These are phyloP conservation scores for Ilyonectria mors-panacis DNA, from an alignment of 2,329 filamentous ascomycete species.

Conservation along the genomic window DNA sequence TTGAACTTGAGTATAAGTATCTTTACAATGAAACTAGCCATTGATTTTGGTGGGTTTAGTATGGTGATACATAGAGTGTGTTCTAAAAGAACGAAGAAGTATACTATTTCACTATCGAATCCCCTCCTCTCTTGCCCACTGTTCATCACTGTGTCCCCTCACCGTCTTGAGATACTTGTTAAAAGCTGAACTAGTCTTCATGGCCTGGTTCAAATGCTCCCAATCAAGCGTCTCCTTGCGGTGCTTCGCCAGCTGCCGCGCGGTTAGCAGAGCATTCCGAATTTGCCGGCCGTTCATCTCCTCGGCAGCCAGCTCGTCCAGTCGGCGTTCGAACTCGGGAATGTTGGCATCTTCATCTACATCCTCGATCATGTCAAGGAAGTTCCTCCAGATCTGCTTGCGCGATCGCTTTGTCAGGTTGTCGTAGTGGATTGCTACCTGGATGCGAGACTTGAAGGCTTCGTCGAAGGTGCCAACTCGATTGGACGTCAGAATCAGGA, in stretches of 20 bases:
- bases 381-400: background rate
- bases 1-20: too few species aligned
- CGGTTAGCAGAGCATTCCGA: constrained; percentile 53
- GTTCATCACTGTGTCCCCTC: background rate
- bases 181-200: constrained; percentile 2
- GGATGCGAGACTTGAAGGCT: background rate
- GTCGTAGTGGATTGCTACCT: background rate
- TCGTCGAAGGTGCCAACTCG: background rate
- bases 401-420: background rate
- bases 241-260: constrained; percentile 45
- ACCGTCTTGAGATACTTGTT: background rate
- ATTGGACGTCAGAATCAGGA: background rate
- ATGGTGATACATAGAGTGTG: too few species aligned
- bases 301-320: constrained; percentile 50
- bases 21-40: too few species aligned
- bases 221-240: constrained; percentile 12
- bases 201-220: constrained; percentile 26
- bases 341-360: too few species aligned
- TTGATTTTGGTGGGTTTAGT: too few species aligned
- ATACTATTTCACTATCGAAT: background rate
- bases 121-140: background rate
- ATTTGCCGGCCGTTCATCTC: constrained; percentile 61
- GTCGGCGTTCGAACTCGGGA: too few species aligned
- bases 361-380: background rate
- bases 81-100: too few species aligned